Base-by-base conservation (phyloP, 2,329 filamentous ascomycete genomes). In the Colletotrichum nymphaeae region DNA sequence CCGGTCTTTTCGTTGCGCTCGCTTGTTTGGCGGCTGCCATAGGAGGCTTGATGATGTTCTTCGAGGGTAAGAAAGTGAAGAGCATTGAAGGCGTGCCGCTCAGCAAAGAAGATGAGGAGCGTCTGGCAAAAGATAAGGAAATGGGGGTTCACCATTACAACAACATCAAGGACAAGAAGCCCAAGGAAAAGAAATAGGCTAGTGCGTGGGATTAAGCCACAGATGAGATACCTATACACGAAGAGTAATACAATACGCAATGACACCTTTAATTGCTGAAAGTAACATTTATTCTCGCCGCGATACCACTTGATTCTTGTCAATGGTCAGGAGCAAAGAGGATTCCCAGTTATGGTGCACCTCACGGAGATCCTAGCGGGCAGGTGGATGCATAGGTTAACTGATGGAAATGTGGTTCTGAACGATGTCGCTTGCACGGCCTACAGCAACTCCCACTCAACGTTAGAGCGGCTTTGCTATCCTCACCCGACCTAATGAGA, bases 1-100 rank as follows among this genome's bases (percentile, higher is more conserved):
- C 94, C 0, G 95, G 94, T 1, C 82, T 95, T 0, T 94, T 97
- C 78, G 93, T 97, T 22, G 93, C 89, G 2, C 79, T 96, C 6
- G 94, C 91, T 3, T 95, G 92, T 78, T 86, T 92, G 24, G 90
- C 93, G 5, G 93, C 92, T 8, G 93, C 88, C 19, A 79, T 89
- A 26, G 94, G 90, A 19, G 94, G 94, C 3, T 83, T 93, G 42
- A 88, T 94, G 79, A 91, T 92, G 82, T 94, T 92, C 74, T 76
- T 90, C 26, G 94, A 97, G 80, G 93, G 93, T 8, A 93, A 91
- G 79, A 87, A 86, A 62, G 89, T 95, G 35, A 95, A 95, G 84
- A 84, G 86, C 32, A 87, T 94, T 55, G 93, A 95, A 80, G 93
- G 93, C 1, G 90, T 94, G 16, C 88, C 90, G 3, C 83, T 93